Conservation (phyloP, 768 basidiomycete genomes). For the Termitomyces sp. region DNA sequence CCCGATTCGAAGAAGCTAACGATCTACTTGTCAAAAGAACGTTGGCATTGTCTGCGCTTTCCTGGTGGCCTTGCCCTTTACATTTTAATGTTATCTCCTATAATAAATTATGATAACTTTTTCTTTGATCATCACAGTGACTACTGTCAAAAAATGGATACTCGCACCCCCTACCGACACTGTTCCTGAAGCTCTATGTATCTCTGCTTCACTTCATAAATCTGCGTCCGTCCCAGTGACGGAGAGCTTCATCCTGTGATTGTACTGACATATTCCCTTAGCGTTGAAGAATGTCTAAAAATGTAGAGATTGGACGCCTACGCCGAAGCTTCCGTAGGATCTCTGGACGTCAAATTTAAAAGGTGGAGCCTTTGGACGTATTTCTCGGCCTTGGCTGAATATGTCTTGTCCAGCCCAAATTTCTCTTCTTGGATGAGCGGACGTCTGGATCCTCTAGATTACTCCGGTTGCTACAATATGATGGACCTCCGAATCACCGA, state of each 20-base stretch:
- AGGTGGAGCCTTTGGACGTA: conserved; percentile 29
- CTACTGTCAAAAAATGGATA: conserved; percentile 84
- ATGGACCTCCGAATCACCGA: too few species aligned
- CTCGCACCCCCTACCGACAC: conserved; percentile 71
- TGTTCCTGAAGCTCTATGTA: conserved; percentile 75
- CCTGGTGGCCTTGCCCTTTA: conserved; percentile 44
- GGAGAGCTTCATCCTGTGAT: conserved; percentile 44
- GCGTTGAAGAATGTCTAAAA: conserved; percentile 44
- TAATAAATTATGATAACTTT: too few species aligned
- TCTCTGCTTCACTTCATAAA: conserved; percentile 80
- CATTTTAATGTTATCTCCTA: not conserved
- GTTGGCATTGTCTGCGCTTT: conserved; percentile 70
- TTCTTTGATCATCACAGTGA: conserved; percentile 40
- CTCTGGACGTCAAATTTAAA: conserved; percentile 41
- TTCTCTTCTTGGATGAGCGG: conserved; percentile 89
- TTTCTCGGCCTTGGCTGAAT: not conserved
- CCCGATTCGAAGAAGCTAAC: not conserved
- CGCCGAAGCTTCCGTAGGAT: conserved; percentile 63
- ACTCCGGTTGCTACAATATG: too few species aligned
- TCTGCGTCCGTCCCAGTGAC: conserved; percentile 55
- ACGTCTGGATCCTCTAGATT: conserved; percentile 74
- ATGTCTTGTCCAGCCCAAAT: conserved; percentile 46
- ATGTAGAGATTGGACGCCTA: conserved; percentile 61
- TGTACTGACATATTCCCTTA: conserved; percentile 10
- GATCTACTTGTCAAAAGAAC: conserved; percentile 34